phyloP scores from a whole-genome alignment of 1,284 basidiomycete species.

The Pseudozyma thailandica region DNA sequence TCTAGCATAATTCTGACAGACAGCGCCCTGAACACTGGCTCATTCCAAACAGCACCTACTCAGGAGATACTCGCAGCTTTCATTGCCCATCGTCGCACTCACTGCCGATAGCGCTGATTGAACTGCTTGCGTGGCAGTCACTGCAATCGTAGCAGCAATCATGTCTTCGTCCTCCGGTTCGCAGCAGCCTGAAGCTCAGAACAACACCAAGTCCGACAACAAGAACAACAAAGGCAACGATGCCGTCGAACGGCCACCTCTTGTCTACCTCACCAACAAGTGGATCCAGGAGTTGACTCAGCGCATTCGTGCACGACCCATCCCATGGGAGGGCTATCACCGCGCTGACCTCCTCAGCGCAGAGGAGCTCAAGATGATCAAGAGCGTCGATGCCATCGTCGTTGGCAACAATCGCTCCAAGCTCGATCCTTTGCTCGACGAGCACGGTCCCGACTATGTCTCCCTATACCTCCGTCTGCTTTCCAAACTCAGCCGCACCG shows the following conservation, averaged over 20 bases:
- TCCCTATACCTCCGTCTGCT: constrained; percentile 89
- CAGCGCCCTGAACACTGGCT: neutral
- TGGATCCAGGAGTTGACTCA: constrained; percentile 87
- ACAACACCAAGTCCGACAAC: constrained; percentile 15
- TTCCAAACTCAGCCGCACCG: constrained; percentile 89
- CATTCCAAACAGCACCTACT: too few species aligned
- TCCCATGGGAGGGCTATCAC: constrained; percentile 99
- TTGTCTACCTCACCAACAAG: constrained; percentile 84
- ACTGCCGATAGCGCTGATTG: too few species aligned
- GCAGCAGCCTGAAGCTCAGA: constrained; percentile 15
- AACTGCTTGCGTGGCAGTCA: too few species aligned
- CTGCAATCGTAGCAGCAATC: too few species aligned
- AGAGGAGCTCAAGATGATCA: constrained; percentile 87
- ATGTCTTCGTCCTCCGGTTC: constrained; percentile 35
- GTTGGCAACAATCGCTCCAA: constrained; percentile 91
- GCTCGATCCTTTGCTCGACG: constrained; percentile 76
- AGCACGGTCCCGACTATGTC: constrained; percentile 74
- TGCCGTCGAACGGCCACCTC: constrained; percentile 69
- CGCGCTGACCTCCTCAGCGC: constrained; percentile 88
- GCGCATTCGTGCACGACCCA: constrained; percentile 87
- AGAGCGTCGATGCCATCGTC: constrained; percentile 77
- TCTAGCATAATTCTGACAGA: neutral
- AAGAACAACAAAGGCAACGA: constrained; percentile 24
- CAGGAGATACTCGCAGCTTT: too few species aligned
- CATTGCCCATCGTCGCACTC: too few species aligned